Base-by-base conservation (phyloP, 495 filamentous ascomycete genomes). In the Podospora pseudocomata region DNA sequence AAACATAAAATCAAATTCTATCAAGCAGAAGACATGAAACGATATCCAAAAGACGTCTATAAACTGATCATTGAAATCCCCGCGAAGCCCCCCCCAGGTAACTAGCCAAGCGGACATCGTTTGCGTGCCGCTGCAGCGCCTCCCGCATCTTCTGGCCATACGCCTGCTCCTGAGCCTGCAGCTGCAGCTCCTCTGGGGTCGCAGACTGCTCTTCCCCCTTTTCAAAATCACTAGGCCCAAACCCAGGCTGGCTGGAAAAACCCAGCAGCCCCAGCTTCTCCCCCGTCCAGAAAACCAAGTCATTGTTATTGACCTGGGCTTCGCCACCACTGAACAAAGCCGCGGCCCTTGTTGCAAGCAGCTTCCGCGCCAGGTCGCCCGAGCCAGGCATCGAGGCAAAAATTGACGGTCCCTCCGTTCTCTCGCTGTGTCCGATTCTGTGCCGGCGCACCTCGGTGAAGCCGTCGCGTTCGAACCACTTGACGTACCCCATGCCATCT, bases 391-490 rank as follows among this genome's bases (percentile, higher is more conserved):
- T 83, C 60, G 76, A 81, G 60, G 76, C 79, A 64, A 87, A 87
- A 1, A 84, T 72, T 27, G 80, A 79, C 16, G 75, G 69, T 59
- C 73, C 69, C 68, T 76, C 64, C 62, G 77, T 63, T 68, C 72
- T 63, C 74, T 83, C 78, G 72, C 80, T 80, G 57, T 85, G 81
- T 30, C 84, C 83, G 59, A 90, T 93, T 71, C 90, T 92, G 79
- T 88, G 90, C 18, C 86, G 86, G 28, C 94, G 87, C 57, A 93
- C 90, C 71, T 92, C 87, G n/a, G 88, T 88, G 65, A 88, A 88
- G 13, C 92, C 93, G 72, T 97, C 92, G 27, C 93, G 85, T 78
- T 98, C 94, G 27, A 95, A 86, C 94, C 94, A 97, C 78, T 93
- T 96, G 67, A 98, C 75, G 67, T 89, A 88, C 0, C 94, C 94